Base-by-base conservation (phyloP, 208 protist genomes). In the Leishmania martiniquensis region DNA sequence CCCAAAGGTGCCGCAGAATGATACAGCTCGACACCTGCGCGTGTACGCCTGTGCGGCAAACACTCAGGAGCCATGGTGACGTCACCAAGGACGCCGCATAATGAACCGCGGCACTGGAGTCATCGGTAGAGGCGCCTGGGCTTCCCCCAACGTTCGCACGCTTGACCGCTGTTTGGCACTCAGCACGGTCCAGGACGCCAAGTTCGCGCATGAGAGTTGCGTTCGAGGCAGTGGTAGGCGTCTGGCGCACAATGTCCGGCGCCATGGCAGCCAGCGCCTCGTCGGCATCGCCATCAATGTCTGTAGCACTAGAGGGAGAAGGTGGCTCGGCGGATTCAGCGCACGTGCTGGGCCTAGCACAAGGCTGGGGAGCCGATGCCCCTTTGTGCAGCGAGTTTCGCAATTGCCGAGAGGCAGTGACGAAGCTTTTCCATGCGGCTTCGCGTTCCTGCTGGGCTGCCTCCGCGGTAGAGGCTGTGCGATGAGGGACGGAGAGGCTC, bases 351-450 rank as follows among this genome's bases (percentile, higher is more conserved):
- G 42, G 37, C 2, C 0, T 2, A 42, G 37, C 65, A n/a, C 3
- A 7, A 45, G 29, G 42, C 65, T 13, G 32, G 20, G 52, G 37
- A 17, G 52, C 45, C 45, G 49, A 44, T 47, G 32, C 1, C 9
- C 70, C 10, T 37, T 34, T 12, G 22, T 44, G 34, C 20, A 77
- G 29, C 25, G 75, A 80, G 51, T 67, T 57, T 25, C 42, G 34
- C 0, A 87, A 65, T 13, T 77, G 76, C 6, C 83, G 83, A 6
- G 77, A 80, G 32, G 80, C 71, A 4, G 29, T 39, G 9, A 66
- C 29, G 44, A 87, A 87, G 34, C 49, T 37, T 57, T n/a, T 22
- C 83, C 83, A 87, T n/a, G 74, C 83, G 10, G 29, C 60, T 15
- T 72, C 44, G 1, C 70, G 76, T 45, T 45, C 65, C 15, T 51